phyloP scores from a whole-genome alignment of 2,329 filamentous ascomycete genomes.

The Penicillium vulpinum region DNA sequence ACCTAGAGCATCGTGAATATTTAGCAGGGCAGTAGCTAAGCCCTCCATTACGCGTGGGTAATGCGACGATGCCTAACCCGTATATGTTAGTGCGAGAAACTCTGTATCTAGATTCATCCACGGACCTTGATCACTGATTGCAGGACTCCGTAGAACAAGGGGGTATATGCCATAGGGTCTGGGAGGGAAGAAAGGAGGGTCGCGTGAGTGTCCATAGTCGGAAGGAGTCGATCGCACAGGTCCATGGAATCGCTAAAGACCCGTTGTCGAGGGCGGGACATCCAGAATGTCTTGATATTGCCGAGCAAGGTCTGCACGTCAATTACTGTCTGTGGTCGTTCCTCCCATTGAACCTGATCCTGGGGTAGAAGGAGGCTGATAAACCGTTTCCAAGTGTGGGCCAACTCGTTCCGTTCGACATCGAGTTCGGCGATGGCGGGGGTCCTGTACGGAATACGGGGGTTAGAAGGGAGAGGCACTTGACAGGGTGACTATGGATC shows the following conservation, averaged over 20 bases:
- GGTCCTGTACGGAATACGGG: conserved; percentile 19
- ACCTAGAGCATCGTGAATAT: conserved; percentile 35
- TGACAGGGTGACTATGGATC: not conserved
- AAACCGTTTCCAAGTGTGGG: conserved; percentile 39
- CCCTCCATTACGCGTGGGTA: conserved; percentile 39
- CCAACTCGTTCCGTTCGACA: conserved; percentile 41
- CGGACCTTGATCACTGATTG: conserved; percentile 41
- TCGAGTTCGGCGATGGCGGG: conserved; percentile 37
- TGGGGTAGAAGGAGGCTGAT: conserved; percentile 29
- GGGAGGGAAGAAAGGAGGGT: conserved; percentile 29
- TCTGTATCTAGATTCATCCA: not conserved
- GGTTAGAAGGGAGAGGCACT: not conserved
- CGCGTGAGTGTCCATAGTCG: conserved; percentile 32
- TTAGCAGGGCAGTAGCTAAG: conserved; percentile 33
- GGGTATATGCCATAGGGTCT: conserved; percentile 27
- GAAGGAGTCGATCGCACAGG: conserved; percentile 31
- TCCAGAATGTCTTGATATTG: conserved; percentile 31
- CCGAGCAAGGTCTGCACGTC: conserved; percentile 33
- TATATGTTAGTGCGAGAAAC: not conserved
- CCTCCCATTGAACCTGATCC: conserved; percentile 31
- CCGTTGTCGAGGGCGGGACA: conserved; percentile 27
- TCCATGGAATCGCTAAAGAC: conserved; percentile 28
- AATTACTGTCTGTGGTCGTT: conserved; percentile 29
- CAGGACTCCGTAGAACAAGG: conserved; percentile 38
- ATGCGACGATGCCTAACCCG: conserved; percentile 33